Evolutionary conservation across 345 rosid species (phyloP).

Genomic region (Brassica incana): DNA sequence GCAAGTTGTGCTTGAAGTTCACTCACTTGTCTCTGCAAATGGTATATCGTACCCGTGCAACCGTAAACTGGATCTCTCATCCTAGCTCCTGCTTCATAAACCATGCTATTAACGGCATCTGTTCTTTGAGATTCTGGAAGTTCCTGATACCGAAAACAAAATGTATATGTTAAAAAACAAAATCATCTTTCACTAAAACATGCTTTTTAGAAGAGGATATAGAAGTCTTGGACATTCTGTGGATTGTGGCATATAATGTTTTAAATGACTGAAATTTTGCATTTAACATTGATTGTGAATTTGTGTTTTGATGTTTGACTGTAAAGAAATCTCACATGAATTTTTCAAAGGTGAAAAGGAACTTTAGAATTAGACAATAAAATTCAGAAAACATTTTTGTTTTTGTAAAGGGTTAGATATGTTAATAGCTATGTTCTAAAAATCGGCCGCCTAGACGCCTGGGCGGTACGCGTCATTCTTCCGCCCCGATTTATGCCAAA

Average conservation of each 20-base stretch:
- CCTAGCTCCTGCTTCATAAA: constrained; percentile 87
- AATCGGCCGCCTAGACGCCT: too few species aligned
- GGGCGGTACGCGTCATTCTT: too few species aligned
- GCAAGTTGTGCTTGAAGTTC: constrained; percentile 88
- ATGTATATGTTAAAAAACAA: background rate
- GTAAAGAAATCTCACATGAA: constrained; percentile 23
- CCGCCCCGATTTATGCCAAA: too few species aligned
- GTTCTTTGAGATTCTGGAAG: constrained; percentile 86
- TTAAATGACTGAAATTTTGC: background rate
- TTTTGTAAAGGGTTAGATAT: constrained; percentile 23
- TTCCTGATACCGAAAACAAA: constrained; percentile 46
- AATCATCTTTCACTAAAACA: background rate
- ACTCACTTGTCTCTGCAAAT: constrained; percentile 72
- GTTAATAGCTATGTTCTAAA: background rate
- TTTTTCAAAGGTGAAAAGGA: constrained; percentile 33
- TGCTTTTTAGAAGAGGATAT: background rate
- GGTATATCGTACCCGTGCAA: constrained; percentile 87
- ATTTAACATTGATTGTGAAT: constrained; percentile 2
- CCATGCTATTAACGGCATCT: constrained; percentile 97
- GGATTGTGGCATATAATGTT: background rate
- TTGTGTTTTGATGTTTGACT: constrained; percentile 29
- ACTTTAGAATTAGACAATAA: constrained; percentile 25
- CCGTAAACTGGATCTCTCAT: constrained; percentile 91
- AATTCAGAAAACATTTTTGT: constrained; percentile 1
- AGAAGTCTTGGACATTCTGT: constrained; percentile 7